Percentiles rank a stretch among this genome's conserved stretches.
Conservation (phyloP, 169 alveolate species). For the Cryptosporidium sp. region DNA sequence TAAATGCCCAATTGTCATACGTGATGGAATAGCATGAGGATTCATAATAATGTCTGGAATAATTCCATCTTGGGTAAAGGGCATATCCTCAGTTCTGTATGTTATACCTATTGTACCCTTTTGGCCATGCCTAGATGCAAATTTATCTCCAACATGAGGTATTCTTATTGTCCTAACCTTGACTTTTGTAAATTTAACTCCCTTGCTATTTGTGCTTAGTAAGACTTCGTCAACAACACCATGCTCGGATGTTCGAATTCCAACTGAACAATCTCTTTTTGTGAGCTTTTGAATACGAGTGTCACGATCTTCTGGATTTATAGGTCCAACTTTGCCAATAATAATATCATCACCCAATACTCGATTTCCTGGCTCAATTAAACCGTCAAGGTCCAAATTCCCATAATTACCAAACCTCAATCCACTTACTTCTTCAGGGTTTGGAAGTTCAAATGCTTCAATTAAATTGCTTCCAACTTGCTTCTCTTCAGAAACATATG, state of each 20-base stretch:
- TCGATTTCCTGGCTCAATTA: slow-evolving; percentile 96
- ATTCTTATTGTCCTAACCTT: slow-evolving; percentile 92
- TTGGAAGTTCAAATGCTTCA: slow-evolving; percentile 94
- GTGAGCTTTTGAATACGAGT: slow-evolving; percentile 74
- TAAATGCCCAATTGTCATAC: slow-evolving; percentile 99
- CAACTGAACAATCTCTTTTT: slow-evolving; percentile 93
- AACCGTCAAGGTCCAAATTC: slow-evolving; percentile 97
- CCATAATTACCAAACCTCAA: slow-evolving; percentile 94
- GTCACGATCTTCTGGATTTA: slow-evolving; percentile 84
- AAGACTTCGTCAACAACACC: slow-evolving; percentile 97
- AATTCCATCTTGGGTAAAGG: slow-evolving; percentile 98
- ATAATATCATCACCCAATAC: slow-evolving; percentile 98
- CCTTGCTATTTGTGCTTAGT: slow-evolving; percentile 95
- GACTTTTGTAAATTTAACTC: slow-evolving; percentile 95
- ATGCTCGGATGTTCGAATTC: slow-evolving; percentile 94
- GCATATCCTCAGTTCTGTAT: slow-evolving; percentile 98
- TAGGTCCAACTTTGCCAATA: slow-evolving; percentile 96
- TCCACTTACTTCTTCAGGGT: slow-evolving; percentile 86
- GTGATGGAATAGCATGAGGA: slow-evolving; percentile 99
- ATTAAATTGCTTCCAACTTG: slow-evolving; percentile 89
- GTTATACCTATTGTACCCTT: slow-evolving; percentile 99
- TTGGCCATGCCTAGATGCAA: slow-evolving; percentile 99
- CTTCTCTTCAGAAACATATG: slow-evolving; percentile 95
- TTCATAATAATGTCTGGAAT: slow-evolving; percentile 98
- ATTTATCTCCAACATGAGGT: slow-evolving; percentile 99